Percentiles rank a stretch among this genome's conserved stretches.
phyloP scores from a whole-genome alignment of 2,329 filamentous ascomycete species.

The Cytospora schulzeri region DNA sequence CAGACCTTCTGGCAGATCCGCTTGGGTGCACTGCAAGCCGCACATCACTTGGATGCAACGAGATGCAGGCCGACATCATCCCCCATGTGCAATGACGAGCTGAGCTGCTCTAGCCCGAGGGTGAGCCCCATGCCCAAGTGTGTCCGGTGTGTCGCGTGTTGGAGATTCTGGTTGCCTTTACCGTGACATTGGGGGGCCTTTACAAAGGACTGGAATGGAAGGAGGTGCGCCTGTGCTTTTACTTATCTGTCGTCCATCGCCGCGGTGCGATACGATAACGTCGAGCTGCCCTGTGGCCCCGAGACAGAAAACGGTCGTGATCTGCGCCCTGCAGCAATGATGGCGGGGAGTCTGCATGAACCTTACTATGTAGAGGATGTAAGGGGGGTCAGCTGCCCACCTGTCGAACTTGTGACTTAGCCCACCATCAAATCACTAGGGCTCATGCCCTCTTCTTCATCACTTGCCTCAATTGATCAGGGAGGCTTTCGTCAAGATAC shows the following conservation, averaged over 20 bases:
- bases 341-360: constrained; percentile 23
- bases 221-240: background rate
- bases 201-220: background rate
- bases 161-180: background rate
- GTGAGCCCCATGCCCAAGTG: background rate
- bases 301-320: constrained; percentile 19
- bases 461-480: background rate
- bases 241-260: background rate
- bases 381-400: constrained; percentile 19
- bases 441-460: constrained; percentile 10
- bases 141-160: background rate
- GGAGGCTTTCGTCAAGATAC: constrained; percentile 1
- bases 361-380: constrained; percentile 2
- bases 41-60: constrained; percentile 18
- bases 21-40: constrained; percentile 17
- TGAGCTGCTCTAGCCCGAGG: constrained; percentile 13
- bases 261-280: background rate
- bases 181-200: background rate
- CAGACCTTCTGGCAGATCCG: constrained; percentile 7
- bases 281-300: background rate
- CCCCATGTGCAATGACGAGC: constrained; percentile 21
- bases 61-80: constrained; percentile 17
- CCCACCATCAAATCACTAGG: constrained; percentile 16
- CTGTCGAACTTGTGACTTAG: constrained; percentile 17
- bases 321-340: constrained; percentile 10